Evolutionary conservation across 2,329 filamentous ascomycete species (phyloP).

Genomic region (Microascus cirrosus): DNA sequence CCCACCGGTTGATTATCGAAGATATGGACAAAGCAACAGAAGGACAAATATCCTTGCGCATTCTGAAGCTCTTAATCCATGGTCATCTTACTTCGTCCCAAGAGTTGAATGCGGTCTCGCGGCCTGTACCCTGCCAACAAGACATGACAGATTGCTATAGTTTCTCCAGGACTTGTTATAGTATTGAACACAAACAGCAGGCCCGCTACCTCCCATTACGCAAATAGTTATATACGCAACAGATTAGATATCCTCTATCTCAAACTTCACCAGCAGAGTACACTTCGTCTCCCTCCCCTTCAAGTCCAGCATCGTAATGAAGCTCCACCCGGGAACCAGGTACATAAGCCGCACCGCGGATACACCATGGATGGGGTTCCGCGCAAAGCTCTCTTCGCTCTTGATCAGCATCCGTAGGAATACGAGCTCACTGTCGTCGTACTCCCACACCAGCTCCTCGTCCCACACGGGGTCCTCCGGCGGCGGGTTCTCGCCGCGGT

Average conservation of each 20-base stretch:
- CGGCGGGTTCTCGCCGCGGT: slow-evolving; percentile 45
- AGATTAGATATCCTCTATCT: slow-evolving; percentile 21
- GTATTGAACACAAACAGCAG: not conserved
- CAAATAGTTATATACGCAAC: not conserved
- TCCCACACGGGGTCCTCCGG: slow-evolving; percentile 54
- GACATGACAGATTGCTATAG: no score
- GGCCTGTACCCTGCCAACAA: no score
- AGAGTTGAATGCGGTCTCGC: no score
- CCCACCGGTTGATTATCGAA: no score
- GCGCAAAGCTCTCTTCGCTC: slow-evolving; percentile 51
- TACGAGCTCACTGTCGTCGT: slow-evolving; percentile 53
- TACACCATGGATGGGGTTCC: slow-evolving; percentile 52
- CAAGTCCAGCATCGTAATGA: slow-evolving; percentile 54
- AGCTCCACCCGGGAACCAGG: slow-evolving; percentile 45
- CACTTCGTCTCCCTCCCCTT: slow-evolving; percentile 54
- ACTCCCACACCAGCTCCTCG: slow-evolving; percentile 56
- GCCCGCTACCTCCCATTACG: not conserved
- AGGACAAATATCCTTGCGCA: no score
- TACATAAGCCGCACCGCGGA: slow-evolving; percentile 50
- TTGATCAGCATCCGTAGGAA: slow-evolving; percentile 57
- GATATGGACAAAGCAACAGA: no score
- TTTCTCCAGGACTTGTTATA: no score
- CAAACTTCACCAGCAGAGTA: slow-evolving; percentile 49
- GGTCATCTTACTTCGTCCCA: no score
- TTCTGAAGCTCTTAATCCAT: no score